Evolutionary conservation across 495 filamentous ascomycete genomes (phyloP).

Genomic region (Hypoxylon trugodes): DNA sequence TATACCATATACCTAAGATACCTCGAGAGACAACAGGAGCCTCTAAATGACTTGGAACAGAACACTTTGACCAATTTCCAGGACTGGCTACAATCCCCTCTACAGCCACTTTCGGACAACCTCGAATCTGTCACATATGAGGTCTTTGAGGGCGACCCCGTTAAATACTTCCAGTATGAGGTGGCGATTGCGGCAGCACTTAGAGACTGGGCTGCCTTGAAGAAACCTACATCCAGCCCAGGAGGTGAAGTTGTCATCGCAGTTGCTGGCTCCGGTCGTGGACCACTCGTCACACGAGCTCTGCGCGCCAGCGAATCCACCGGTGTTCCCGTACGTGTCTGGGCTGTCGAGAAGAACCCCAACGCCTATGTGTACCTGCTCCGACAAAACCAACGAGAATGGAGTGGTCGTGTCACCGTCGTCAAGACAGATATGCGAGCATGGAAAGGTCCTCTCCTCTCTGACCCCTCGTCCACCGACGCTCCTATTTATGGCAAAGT

Average conservation of each 20-base stretch:
- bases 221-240: slow-evolving; percentile 74
- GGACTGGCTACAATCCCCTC: slow-evolving; percentile 91
- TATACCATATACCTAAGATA: slow-evolving; percentile 85
- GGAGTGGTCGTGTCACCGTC: slow-evolving; percentile 78
- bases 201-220: slow-evolving; percentile 75
- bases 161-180: slow-evolving; percentile 98
- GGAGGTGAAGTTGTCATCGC: slow-evolving; percentile 82
- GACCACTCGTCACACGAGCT: slow-evolving; percentile 87
- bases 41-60: slow-evolving; percentile 58
- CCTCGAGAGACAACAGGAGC: slow-evolving; percentile 82
- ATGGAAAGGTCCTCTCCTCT: slow-evolving; percentile 79
- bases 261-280: slow-evolving; percentile 91
- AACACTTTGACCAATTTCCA: slow-evolving; percentile 64
- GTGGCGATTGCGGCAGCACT: slow-evolving; percentile 82
- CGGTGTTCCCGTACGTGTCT: slow-evolving; percentile 79
- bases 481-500: slow-evolving; percentile 65
- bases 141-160: slow-evolving; percentile 96
- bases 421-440: slow-evolving; percentile 97
- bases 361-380: slow-evolving; percentile 95
- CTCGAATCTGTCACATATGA: slow-evolving; percentile 97
- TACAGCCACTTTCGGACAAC: slow-evolving; percentile 96
- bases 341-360: slow-evolving; percentile 97
- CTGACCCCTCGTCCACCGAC: slow-evolving; percentile 23
- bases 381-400: slow-evolving; percentile 79
- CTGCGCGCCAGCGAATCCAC: slow-evolving; percentile 79